phyloP scores from a whole-genome alignment of 225 moss, liverwort and hornwort genomes.

The Physcomitrium patens region DNA sequence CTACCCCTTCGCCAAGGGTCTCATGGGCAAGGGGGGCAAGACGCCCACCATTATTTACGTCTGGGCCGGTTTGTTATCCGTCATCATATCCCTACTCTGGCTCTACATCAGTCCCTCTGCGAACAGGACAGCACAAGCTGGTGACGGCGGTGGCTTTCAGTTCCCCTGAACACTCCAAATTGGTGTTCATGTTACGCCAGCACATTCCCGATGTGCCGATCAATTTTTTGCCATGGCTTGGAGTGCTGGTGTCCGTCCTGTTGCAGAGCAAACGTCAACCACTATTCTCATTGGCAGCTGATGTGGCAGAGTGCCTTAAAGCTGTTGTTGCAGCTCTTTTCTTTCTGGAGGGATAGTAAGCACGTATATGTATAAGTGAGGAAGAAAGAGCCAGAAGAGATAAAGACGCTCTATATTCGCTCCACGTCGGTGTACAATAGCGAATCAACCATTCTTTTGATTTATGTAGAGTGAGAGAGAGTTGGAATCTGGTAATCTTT shows the following conservation, averaged over 20 bases:
- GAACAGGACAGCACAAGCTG: too few relatives aligned
- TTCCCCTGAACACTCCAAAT: too few relatives aligned
- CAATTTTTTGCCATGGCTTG: background rate
- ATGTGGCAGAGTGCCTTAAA: background rate
- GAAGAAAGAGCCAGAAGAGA: background rate
- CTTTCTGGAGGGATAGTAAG: background rate
- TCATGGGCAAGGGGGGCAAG: slow-evolving; percentile 77
- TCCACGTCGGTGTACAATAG: slow-evolving; percentile 42
- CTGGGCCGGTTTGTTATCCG: slow-evolving; percentile 70
- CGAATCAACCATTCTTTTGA: slow-evolving; percentile 52
- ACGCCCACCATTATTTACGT: slow-evolving; percentile 76
- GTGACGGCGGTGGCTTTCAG: too few relatives aligned
- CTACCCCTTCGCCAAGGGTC: slow-evolving; percentile 79
- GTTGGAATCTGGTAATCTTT: background rate
- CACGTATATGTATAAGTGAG: slow-evolving; percentile 37
- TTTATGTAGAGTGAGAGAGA: slow-evolving; percentile 29
- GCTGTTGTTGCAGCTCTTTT: slow-evolving; percentile 4
- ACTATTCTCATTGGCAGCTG: background rate
- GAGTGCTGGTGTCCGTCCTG: background rate
- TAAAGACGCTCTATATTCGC: background rate
- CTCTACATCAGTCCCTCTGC: slow-evolving; percentile 52
- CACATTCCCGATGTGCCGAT: too few relatives aligned
- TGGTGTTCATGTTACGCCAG: too few relatives aligned
- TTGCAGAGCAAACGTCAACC: background rate
- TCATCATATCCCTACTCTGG: slow-evolving; percentile 83